Conservation (phyloP, 352 stramenopile species). For the Globisporangium nagaii region DNA sequence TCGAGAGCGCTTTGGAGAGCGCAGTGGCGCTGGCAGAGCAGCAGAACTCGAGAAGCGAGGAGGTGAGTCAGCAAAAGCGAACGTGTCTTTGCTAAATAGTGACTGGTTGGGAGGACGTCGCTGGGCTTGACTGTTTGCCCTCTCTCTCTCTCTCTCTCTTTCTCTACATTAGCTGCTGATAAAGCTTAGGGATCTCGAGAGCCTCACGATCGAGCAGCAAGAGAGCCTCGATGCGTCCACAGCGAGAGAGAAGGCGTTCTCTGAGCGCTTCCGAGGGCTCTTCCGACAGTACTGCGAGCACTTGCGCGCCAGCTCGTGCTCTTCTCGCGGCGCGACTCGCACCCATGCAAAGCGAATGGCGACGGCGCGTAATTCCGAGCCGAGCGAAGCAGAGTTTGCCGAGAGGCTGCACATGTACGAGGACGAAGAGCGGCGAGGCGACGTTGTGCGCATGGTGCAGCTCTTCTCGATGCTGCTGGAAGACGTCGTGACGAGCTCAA, state of each 20-base stretch:
- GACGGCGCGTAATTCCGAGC: neutral
- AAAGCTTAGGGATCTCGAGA: slow-evolving; percentile 12
- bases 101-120: no score
- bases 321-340: no score
- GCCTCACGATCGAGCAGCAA: slow-evolving; percentile 19
- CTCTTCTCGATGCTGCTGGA: slow-evolving; percentile 47
- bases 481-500: slow-evolving; percentile 22
- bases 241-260: slow-evolving; percentile 13
- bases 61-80: slow-evolving; percentile 21
- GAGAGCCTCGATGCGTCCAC: slow-evolving; percentile 12
- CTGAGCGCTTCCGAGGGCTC: slow-evolving; percentile 9
- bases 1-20: slow-evolving; percentile 19
- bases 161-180: slow-evolving; percentile 12
- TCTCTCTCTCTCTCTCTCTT: no score
- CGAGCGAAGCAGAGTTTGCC: neutral
- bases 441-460: slow-evolving; percentile 40
- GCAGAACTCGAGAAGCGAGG: slow-evolving; percentile 27
- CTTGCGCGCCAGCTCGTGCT: neutral
- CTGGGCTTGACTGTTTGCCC: no score
- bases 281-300: slow-evolving; percentile 22
- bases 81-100: neutral
- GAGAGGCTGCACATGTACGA: slow-evolving; percentile 6
- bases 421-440: slow-evolving; percentile 14
- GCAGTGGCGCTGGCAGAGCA: slow-evolving; percentile 26
- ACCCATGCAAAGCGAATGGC: neutral